Base-by-base conservation (phyloP, 208 protist genomes). In the Crithidia acanthocephali region DNA sequence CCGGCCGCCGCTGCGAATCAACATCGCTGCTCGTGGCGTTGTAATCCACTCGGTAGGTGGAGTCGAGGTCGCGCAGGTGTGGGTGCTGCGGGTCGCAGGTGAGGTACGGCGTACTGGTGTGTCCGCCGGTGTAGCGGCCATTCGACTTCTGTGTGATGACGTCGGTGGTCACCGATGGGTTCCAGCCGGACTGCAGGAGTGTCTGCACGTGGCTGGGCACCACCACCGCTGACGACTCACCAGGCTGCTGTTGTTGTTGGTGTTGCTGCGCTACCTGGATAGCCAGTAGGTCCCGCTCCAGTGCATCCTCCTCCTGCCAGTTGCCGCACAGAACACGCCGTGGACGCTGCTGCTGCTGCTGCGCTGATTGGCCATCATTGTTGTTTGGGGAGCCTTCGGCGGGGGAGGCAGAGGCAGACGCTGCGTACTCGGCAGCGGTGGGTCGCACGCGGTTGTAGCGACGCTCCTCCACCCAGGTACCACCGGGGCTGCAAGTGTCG, bases 291-390 rank as follows among this genome's bases (percentile, higher is more conserved):
- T 96, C 91, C 47, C 83, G 80, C 76, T 91, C 91, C 25, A 96
- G 84, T 10, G 66, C 80, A 47, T 86, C 72, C 48, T 96, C 88
- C 56, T 96, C 91, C 51, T 93, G 85, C 91, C 91, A 96, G 76
- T 96, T 96, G 11, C 91, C 91, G 57, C 85, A 96, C 37, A 96
- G 80, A n/a, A 96, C 91, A 23, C 86, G 88, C n/a, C 82, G 81
- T 5, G 76, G 63, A 50, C 63, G 67, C 23, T 58, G 62, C 30
- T 25, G 59, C 69, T 15, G 57, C 69, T 2, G 58, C 32, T 23
- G 59, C 4, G 25, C 23, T 18, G 30, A 22, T 57, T 20, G 10
- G 22, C 50, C 50, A 32, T 23, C 25, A 23, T 32, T 32, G 50
- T 16, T 58, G 52, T 9, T 10, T 23, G 9, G 2, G 28, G 23